A percentile compares a stretch with the other conserved stretches of the same genome.
These are phyloP conservation scores for Amanita pallidorosea DNA, from an alignment of 768 basidiomycete species.

Conservation along the genomic window DNA sequence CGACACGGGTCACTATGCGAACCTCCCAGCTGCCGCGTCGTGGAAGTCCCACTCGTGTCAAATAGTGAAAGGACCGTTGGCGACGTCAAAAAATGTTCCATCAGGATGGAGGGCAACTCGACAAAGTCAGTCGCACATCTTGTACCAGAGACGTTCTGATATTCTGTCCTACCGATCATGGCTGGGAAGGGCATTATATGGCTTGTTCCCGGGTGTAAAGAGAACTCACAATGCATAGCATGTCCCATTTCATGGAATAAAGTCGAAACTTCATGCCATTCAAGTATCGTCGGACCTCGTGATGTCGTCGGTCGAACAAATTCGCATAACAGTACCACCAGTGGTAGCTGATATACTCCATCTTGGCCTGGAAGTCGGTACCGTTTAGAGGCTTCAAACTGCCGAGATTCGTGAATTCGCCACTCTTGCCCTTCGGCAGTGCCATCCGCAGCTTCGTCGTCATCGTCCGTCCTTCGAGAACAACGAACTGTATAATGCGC, in stretches of 20 bases:
- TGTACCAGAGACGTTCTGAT: conserved; percentile 96
- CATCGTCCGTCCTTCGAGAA: conserved; percentile 85
- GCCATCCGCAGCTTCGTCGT: conserved; percentile 67
- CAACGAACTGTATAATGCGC: conserved; percentile 98
- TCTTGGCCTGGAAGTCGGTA: conserved; percentile 48
- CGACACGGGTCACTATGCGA: conserved; percentile 69
- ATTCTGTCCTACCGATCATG: conserved; percentile 96
- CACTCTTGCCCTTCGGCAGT: conserved; percentile 26
- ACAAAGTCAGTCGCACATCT: conserved; percentile 98
- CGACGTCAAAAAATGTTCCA: conserved; percentile 95
- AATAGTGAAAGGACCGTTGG: conserved; percentile 76
- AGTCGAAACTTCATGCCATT: conserved; percentile 91
- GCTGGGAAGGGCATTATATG: conserved; percentile 25
- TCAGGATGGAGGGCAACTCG: conserved; percentile 93
- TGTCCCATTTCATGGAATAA: conserved; percentile 99
- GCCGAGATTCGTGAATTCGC: conserved; percentile 35
- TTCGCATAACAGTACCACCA: conserved; percentile 87
- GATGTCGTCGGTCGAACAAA: conserved; percentile 55
- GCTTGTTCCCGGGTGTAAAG: neutral
- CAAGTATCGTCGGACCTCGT: conserved; percentile 62
- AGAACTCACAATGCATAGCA: conserved; percentile 90
- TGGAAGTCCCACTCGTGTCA: conserved; percentile 36
- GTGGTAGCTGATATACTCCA: conserved; percentile 77
- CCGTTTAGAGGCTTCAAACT: conserved; percentile 56
- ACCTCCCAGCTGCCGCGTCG: conserved; percentile 40